Percentiles rank a stretch among this genome's conserved stretches.
phyloP scores from a whole-genome alignment of 1,139 yeast genomes.

The Saccharomycopsis phalli region DNA sequence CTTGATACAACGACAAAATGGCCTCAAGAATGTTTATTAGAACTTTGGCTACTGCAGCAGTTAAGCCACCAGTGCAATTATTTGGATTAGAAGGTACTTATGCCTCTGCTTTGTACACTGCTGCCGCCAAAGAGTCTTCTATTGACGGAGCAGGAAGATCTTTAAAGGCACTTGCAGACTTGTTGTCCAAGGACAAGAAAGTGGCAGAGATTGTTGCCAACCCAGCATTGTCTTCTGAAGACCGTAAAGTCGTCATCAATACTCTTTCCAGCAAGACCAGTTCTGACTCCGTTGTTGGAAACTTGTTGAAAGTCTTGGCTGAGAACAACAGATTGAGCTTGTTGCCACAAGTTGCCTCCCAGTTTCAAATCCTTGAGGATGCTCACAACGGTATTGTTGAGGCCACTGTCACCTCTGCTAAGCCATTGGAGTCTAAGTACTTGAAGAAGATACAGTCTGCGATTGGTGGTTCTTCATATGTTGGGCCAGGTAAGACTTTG shows the following conservation, averaged over 20 bases:
- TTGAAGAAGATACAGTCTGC: slow-evolving; percentile 75
- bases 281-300: slow-evolving; percentile 62
- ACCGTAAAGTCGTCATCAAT: slow-evolving; percentile 64
- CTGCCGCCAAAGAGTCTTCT: slow-evolving; percentile 77
- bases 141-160: slow-evolving; percentile 66
- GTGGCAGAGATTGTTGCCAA: slow-evolving; percentile 55
- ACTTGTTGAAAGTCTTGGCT: slow-evolving; percentile 78
- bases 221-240: slow-evolving; percentile 76
- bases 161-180: slow-evolving; percentile 47
- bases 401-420: slow-evolving; percentile 87
- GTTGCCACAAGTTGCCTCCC: slow-evolving; percentile 55
- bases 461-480: slow-evolving; percentile 67
- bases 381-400: slow-evolving; percentile 89
- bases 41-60: slow-evolving; percentile 57
- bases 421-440: slow-evolving; percentile 74
- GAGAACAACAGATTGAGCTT: slow-evolving; percentile 89
- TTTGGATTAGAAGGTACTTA: slow-evolving; percentile 96
- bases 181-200: slow-evolving; percentile 56
- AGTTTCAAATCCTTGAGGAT: slow-evolving; percentile 72
- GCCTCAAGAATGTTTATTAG: slow-evolving; percentile 63
- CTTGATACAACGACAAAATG: slow-evolving; percentile 28
- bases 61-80: slow-evolving; percentile 87
- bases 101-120: slow-evolving; percentile 90
- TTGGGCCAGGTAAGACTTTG: slow-evolving; percentile 80
- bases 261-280: slow-evolving; percentile 44